A percentile compares a stretch with the other conserved stretches of the same genome.
Evolutionary conservation across 2,329 filamentous ascomycete species (phyloP).

Genomic region (Aureobasidium sp.): DNA sequence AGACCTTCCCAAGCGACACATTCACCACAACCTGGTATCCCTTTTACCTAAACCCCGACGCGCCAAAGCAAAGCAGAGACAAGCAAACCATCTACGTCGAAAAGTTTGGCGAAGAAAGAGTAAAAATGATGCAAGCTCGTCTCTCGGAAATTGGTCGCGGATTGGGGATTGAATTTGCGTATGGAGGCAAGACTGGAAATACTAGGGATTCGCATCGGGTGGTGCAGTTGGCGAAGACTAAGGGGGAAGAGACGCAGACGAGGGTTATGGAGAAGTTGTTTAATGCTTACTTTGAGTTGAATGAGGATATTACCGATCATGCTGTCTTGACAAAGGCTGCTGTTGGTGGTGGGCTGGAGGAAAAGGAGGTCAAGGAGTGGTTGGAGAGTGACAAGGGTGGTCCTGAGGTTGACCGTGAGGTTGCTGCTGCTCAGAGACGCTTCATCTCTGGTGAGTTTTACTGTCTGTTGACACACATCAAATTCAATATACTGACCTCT

Average conservation of each 20-base stretch:
- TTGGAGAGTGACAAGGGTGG: slow-evolving; percentile 39
- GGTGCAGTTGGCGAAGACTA: slow-evolving; percentile 60
- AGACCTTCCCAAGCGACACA: slow-evolving; percentile 55
- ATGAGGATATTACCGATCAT: slow-evolving; percentile 40
- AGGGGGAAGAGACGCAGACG: slow-evolving; percentile 49
- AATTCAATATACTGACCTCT: background rate
- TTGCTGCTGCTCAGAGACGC: slow-evolving; percentile 38
- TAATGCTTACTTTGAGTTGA: slow-evolving; percentile 46
- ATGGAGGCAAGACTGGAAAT: slow-evolving; percentile 64
- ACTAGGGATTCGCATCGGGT: slow-evolving; percentile 74
- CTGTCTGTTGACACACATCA: background rate
- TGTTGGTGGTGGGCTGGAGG: slow-evolving; percentile 38
- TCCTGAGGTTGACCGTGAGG: slow-evolving; percentile 41
- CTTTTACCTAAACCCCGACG: slow-evolving; percentile 69
- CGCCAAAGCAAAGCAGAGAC: slow-evolving; percentile 46
- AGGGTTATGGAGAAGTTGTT: slow-evolving; percentile 58
- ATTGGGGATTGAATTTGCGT: slow-evolving; percentile 68
- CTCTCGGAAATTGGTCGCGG: slow-evolving; percentile 52
- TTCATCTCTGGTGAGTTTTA: slow-evolving; percentile 38
- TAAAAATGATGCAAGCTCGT: slow-evolving; percentile 50
- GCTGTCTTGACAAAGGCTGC: slow-evolving; percentile 36
- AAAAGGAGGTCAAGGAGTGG: slow-evolving; percentile 38
- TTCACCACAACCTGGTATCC: slow-evolving; percentile 71
- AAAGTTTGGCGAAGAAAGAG: slow-evolving; percentile 59
- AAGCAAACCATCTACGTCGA: slow-evolving; percentile 53